Conservation (phyloP, 352 stramenopile genomes). For the Phytophthora sp. region DNA sequence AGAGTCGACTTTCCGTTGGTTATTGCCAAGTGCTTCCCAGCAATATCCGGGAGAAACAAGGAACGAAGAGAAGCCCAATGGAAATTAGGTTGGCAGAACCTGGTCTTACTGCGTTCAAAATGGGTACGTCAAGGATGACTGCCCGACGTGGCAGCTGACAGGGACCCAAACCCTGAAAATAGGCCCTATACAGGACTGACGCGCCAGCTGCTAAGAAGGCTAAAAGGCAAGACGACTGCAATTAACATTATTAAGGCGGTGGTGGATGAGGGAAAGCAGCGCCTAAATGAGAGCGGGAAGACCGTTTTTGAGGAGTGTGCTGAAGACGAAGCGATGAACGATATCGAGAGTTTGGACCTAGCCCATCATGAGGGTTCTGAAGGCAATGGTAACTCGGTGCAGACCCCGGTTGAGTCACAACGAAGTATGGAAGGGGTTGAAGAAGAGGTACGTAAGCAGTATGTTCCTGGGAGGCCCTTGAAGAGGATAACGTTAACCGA, state of each 20-base stretch:
- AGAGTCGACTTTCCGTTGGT: no score
- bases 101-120: conserved; percentile 8
- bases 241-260: conserved; percentile 22
- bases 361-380: not conserved
- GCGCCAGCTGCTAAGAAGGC: conserved; percentile 1
- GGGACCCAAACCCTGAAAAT: conserved; percentile 7
- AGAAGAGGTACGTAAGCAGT: conserved; percentile 10
- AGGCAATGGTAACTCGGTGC: not conserved
- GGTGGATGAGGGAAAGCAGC: not conserved
- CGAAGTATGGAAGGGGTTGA: conserved; percentile 8
- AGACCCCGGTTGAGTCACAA: not conserved
- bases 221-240: not conserved
- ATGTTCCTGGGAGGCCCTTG: conserved; percentile 3
- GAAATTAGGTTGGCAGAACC: no score
- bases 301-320: conserved; percentile 1
- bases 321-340: not conserved
- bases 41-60: no score
- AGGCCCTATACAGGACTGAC: conserved; percentile 4
- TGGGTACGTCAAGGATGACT: conserved; percentile 14
- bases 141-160: no score
- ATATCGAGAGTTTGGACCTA: conserved; percentile 3
- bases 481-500: not conserved
- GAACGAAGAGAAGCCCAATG: no score
- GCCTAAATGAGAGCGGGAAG: conserved; percentile 5
- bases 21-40: no score